Conservation (phyloP, 345 rosid genomes). For the Psidium guajava region DNA sequence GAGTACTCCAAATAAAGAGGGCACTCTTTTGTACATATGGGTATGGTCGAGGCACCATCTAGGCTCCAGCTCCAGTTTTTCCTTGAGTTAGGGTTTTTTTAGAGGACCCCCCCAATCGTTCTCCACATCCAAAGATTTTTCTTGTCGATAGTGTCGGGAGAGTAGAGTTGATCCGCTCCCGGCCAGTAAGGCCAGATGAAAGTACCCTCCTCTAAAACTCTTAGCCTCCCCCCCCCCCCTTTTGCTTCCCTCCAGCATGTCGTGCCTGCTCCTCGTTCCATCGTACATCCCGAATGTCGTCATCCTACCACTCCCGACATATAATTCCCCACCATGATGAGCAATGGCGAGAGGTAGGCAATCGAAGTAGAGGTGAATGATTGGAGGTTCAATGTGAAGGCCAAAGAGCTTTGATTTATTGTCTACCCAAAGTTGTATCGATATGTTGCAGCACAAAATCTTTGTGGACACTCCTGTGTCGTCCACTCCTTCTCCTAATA, state of each 20-base stretch:
- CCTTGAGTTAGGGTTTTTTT: too few species aligned
- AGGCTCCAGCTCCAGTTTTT: too few species aligned
- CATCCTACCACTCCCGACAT: constrained; percentile 30
- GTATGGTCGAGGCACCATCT: too few species aligned
- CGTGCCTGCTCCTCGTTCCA: constrained; percentile 58
- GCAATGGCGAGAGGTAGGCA: constrained; percentile 43
- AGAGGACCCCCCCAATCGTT: too few species aligned
- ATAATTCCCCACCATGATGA: constrained; percentile 37
- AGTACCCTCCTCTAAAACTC: too few species aligned
- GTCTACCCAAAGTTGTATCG: constrained; percentile 40
- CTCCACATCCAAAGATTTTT: too few species aligned
- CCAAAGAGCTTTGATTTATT: constrained; percentile 73
- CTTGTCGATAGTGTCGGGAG: too few species aligned
- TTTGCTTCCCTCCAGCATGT: constrained; percentile 47
- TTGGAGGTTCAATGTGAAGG: constrained; percentile 60
- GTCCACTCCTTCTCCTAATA: constrained; percentile 74
- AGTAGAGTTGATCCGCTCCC: too few species aligned
- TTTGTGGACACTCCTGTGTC: constrained; percentile 54
- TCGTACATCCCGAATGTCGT: constrained; percentile 28
- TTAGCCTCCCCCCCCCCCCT: too few species aligned
- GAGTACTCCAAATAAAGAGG: too few species aligned
- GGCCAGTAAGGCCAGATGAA: too few species aligned
- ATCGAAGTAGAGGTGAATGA: constrained; percentile 40
- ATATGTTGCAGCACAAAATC: constrained; percentile 60
- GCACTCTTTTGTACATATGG: too few species aligned